phyloP scores from a whole-genome alignment of 169 alveolate species.

The Toxoplasma gondii region DNA sequence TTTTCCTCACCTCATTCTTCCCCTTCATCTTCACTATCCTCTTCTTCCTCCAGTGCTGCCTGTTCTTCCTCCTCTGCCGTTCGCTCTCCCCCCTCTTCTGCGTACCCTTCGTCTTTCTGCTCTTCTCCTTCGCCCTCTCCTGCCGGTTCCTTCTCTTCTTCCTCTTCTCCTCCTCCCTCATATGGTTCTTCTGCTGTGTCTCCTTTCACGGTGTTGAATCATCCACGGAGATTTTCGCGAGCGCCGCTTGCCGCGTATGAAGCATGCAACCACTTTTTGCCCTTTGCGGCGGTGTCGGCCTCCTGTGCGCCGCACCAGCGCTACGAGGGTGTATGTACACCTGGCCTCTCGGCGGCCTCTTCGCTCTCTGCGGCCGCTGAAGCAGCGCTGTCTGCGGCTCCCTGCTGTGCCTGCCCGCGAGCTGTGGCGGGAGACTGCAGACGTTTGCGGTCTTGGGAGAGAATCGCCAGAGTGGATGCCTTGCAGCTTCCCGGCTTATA shows the following conservation, averaged over 20 bases:
- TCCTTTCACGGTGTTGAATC: not conserved
- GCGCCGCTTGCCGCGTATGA: constrained; percentile 29
- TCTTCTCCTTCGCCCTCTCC: not conserved
- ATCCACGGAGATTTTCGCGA: not conserved
- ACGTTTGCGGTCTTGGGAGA: constrained; percentile 47
- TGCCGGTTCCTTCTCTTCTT: not conserved
- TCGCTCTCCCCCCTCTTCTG: not conserved
- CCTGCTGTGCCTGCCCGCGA: constrained; percentile 59
- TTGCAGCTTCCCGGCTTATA: constrained; percentile 41
- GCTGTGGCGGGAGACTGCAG: constrained; percentile 54
- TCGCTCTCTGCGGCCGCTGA: constrained; percentile 1
- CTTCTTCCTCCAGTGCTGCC: not conserved
- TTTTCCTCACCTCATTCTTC: not conserved
- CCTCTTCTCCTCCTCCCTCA: not conserved
- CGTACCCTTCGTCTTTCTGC: not conserved
- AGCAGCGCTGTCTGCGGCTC: constrained; percentile 42
- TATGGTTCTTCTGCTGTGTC: not conserved
- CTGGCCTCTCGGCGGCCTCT: not conserved
- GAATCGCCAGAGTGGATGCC: constrained; percentile 37
- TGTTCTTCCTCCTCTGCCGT: too few relatives aligned
- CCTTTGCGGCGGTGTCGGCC: constrained; percentile 52
- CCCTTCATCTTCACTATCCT: too few relatives aligned
- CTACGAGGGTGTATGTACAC: not conserved
- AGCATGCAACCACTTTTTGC: constrained; percentile 43
- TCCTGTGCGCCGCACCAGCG: not conserved